Evolutionary conservation across 768 basidiomycete genomes (phyloP).

Genomic region (Tulasnella sp.): DNA sequence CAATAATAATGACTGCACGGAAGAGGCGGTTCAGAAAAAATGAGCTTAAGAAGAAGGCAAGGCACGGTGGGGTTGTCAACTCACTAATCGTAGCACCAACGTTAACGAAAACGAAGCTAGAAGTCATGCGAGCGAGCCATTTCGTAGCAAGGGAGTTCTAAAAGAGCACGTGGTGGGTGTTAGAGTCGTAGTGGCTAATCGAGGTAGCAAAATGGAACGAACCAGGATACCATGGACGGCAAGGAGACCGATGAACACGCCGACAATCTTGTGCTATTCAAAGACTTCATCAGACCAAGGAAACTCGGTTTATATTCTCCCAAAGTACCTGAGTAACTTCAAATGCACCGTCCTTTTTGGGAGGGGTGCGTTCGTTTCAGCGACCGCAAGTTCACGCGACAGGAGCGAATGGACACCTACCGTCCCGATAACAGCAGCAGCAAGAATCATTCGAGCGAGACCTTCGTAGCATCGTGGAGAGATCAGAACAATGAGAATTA

Average conservation of each 20-base stretch:
- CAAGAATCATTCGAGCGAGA: slow-evolving; percentile 16
- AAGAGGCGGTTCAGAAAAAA: background rate
- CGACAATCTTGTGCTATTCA: slow-evolving; percentile 59
- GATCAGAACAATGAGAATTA: slow-evolving; percentile 14
- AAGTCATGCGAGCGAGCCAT: slow-evolving; percentile 64
- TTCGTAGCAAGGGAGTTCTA: slow-evolving; percentile 68
- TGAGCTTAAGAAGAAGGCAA: background rate
- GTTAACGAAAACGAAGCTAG: slow-evolving; percentile 79
- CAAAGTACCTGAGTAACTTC: slow-evolving; percentile 43
- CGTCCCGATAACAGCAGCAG: slow-evolving; percentile 14
- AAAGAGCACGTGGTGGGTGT: background rate
- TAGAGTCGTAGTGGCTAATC: background rate
- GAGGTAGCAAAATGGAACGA: slow-evolving; percentile 19
- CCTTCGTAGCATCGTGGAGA: slow-evolving; percentile 15
- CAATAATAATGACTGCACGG: slow-evolving; percentile 69
- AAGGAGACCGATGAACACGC: slow-evolving; percentile 69
- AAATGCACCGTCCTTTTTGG: slow-evolving; percentile 45
- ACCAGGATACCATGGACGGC: slow-evolving; percentile 67
- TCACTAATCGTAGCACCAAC: slow-evolving; percentile 64
- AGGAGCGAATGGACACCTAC: background rate
- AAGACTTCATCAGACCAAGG: background rate
- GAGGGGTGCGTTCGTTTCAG: slow-evolving; percentile 1
- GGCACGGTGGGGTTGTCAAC: no score
- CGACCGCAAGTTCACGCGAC: background rate
- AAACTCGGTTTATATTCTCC: background rate